Base-by-base conservation (phyloP, 228 moss, liverwort and hornwort species). In the Sphagnum fallax region DNA sequence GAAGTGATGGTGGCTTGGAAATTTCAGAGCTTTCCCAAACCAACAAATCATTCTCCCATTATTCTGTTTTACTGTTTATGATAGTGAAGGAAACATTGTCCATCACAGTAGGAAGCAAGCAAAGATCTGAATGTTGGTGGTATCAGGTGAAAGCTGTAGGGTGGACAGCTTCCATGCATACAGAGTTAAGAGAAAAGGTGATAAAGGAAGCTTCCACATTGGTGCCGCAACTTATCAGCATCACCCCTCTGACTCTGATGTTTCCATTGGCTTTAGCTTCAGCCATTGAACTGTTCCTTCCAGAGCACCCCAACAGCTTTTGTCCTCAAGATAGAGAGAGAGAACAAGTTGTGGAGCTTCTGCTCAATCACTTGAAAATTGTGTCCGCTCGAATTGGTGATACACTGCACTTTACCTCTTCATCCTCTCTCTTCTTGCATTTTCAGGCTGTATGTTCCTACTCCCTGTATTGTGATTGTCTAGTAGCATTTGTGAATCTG, bases 201-300 rank as follows among this genome's bases (percentile, higher is more conserved):
- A 15, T 79, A 51, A 71, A 81, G 52, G 81, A 85, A 65, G 76
- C 74, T 1, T 12, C 76, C 7, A 66, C 65, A 3, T 72, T 73
- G 13, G 13, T 81, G 48, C 84, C 81, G 47, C 78, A 69, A 52
- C 63, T 85, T 52, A 64, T 76, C 47, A 73, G 68, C 66, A 48
- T 78, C 48, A 78, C 75, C 16, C 84, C 81, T 10, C 65, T 79
- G 16, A 74, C 81, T 15, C 75, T 76, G n/a, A 73, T 76, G 48
- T 81, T 72, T 55, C 81, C 84, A 6, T 60, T 76, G 48, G 84
- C 84, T 53, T 65, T 80, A 57, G 81, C 71, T 64, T 74, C 84
- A 50, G 76, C 74, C 57, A 75, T 78, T 48, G 84, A 85, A 71
- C 81, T 78, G 11, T 48, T 85, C 70, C 67, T 85, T 6, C 70